phyloP scores from a whole-genome alignment of 2,329 filamentous ascomycete genomes.

The Paraphoma chrysanthemicola region DNA sequence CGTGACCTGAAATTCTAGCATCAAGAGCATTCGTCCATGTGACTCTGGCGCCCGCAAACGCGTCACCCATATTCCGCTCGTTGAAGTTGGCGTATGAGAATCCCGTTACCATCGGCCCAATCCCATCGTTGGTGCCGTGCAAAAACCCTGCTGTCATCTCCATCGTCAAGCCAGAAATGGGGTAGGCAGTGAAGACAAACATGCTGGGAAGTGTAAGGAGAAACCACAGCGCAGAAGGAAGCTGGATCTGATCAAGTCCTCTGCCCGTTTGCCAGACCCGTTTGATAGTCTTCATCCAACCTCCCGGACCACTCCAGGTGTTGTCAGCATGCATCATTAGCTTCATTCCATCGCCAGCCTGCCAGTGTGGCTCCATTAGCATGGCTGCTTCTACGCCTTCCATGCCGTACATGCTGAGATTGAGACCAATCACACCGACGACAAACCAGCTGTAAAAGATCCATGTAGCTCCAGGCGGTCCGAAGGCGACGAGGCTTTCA shows the following conservation, averaged over 20 bases:
- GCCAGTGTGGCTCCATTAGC: slow-evolving; percentile 14
- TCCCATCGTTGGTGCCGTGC: neutral
- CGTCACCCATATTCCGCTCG: neutral
- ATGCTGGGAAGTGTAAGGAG: slow-evolving; percentile 4
- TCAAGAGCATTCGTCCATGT: slow-evolving; percentile 1
- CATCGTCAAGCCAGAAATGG: slow-evolving; percentile 5
- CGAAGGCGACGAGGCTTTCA: neutral
- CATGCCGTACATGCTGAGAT: slow-evolving; percentile 13
- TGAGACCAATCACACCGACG: slow-evolving; percentile 10
- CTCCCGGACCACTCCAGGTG: slow-evolving; percentile 14
- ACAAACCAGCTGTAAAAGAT: slow-evolving; percentile 18
- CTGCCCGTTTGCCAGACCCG: slow-evolving; percentile 4
- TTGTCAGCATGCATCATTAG: slow-evolving; percentile 17
- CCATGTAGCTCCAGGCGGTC: slow-evolving; percentile 9
- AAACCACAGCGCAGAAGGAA: slow-evolving; percentile 5
- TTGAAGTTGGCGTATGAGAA: slow-evolving; percentile 8
- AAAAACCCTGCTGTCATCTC: slow-evolving; percentile 6
- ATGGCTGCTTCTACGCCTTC: slow-evolving; percentile 13
- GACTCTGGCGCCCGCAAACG: neutral
- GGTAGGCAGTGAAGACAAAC: slow-evolving; percentile 7
- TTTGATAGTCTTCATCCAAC: slow-evolving; percentile 15
- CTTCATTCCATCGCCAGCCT: slow-evolving; percentile 9
- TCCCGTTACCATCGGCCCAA: neutral
- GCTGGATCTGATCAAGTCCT: neutral
- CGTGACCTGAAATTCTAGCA: neutral